Evolutionary conservation across 805 yeast genomes (phyloP).

Genomic region (Yamadazyma laniorum): DNA sequence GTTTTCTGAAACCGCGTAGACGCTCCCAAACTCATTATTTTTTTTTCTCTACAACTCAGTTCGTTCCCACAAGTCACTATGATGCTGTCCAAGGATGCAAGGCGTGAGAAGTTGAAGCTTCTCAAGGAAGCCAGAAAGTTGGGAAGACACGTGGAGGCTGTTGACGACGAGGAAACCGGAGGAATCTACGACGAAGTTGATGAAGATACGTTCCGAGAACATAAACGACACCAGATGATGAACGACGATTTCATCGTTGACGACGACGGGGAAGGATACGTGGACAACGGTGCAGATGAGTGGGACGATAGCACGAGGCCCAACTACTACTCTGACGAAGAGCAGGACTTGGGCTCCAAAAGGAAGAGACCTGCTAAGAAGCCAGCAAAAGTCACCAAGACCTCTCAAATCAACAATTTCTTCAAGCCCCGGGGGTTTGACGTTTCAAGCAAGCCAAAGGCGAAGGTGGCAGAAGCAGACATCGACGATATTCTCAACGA

Average conservation of each 20-base stretch:
- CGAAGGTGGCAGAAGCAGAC: conserved; percentile 46
- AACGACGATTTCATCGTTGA: conserved; percentile 93
- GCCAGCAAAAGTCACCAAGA: conserved; percentile 38
- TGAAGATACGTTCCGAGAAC: conserved; percentile 72
- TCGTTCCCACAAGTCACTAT: background rate
- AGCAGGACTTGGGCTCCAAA: conserved; percentile 28
- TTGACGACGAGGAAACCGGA: conserved; percentile 30
- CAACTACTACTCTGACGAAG: conserved; percentile 57
- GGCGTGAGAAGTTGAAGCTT: conserved; percentile 17
- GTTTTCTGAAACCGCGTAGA: conserved; percentile 6
- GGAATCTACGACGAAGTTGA: conserved; percentile 82
- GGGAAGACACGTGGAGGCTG: conserved; percentile 44
- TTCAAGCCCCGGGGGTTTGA: conserved; percentile 40
- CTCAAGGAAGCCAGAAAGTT: conserved; percentile 44
- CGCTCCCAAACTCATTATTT: background rate
- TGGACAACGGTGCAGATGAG: conserved; percentile 89
- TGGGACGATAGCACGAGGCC: conserved; percentile 63
- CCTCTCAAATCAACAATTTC: conserved; percentile 52
- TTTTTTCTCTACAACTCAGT: conserved; percentile 1
- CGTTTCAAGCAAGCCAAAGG: conserved; percentile 14
- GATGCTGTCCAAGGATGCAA: conserved; percentile 33
- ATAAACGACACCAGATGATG: conserved; percentile 74
- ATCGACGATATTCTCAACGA: conserved; percentile 69
- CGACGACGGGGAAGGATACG: conserved; percentile 91
- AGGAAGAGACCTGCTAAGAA: conserved; percentile 28